Percentiles rank a stretch among this genome's conserved stretches.
Evolutionary conservation across 768 basidiomycete species (phyloP).

Genomic region (Boletus pseudo-olivaceus): DNA sequence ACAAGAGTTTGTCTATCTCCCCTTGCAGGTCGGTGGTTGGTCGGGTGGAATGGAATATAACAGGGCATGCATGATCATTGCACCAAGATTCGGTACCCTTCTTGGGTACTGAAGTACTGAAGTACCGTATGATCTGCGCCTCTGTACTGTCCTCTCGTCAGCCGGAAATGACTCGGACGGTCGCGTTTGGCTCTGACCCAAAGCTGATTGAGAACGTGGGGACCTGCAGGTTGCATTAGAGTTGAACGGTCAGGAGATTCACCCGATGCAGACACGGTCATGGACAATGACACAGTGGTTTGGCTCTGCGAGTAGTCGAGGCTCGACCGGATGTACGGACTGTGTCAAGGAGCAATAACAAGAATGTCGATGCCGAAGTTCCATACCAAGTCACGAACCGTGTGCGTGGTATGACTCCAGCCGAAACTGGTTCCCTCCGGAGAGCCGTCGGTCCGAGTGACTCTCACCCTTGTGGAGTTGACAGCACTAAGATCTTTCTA

Average conservation of each 20-base stretch:
- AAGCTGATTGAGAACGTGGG: slow-evolving; percentile 82
- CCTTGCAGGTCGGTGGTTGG: slow-evolving; percentile 62
- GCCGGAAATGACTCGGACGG: slow-evolving; percentile 70
- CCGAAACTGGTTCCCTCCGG: too few relatives aligned
- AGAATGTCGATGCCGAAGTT: neutral
- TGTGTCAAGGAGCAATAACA: neutral
- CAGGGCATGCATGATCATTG: slow-evolving; percentile 48
- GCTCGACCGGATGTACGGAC: neutral
- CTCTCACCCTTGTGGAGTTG: too few relatives aligned
- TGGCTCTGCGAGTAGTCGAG: neutral
- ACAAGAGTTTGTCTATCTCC: slow-evolving; percentile 47
- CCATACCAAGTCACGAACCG: too few relatives aligned
- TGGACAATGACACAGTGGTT: slow-evolving; percentile 36
- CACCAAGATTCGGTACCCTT: neutral
- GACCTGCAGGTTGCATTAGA: slow-evolving; percentile 75
- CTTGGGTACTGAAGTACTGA: slow-evolving; percentile 4
- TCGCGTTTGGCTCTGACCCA: slow-evolving; percentile 72
- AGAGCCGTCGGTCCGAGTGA: neutral
- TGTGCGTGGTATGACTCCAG: too few relatives aligned
- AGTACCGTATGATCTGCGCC: too few relatives aligned
- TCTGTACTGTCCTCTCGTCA: slow-evolving; percentile 78
- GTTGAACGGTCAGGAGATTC: slow-evolving; percentile 68
- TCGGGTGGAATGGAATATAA: slow-evolving; percentile 93
- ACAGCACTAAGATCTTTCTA: neutral
- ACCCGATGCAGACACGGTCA: slow-evolving; percentile 40